Conservation (phyloP, 441 rosid genomes). For the Adansonia rubrostipa region DNA sequence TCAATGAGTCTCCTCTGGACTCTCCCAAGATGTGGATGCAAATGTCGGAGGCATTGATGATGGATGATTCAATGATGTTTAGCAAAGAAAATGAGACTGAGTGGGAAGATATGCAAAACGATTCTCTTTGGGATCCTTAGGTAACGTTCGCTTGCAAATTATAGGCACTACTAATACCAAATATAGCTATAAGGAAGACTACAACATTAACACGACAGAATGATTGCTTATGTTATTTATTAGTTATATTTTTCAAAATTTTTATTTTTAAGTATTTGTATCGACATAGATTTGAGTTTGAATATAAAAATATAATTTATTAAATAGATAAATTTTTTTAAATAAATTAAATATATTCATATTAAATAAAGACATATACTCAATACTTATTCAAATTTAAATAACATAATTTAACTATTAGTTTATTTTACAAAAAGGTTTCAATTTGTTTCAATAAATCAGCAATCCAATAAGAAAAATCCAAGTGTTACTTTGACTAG, state of each 20-base stretch:
- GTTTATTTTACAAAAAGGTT: neutral
- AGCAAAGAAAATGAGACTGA: conserved; percentile 23
- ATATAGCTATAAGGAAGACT: neutral
- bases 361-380: too few relatives aligned
- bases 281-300: neutral
- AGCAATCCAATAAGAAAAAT: neutral
- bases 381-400: too few relatives aligned
- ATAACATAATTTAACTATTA: too few relatives aligned
- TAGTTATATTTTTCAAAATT: neutral
- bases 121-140: conserved; percentile 50
- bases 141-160: neutral
- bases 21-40: conserved; percentile 65
- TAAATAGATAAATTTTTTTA: neutral
- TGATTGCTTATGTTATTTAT: neutral
- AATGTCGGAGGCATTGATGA: conserved; percentile 28
- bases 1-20: conserved; percentile 64
- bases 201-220: neutral
- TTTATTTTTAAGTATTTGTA: too few relatives aligned
- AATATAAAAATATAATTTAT: neutral
- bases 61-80: conserved; percentile 29
- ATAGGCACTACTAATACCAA: neutral
- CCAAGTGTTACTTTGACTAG: neutral
- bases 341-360: neutral
- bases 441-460: neutral
- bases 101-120: conserved; percentile 36